A percentile compares a stretch with the other conserved stretches of the same genome.
Evolutionary conservation across 139 green algal species (phyloP).

Genomic region (Raphidocelis subcapitata): DNA sequence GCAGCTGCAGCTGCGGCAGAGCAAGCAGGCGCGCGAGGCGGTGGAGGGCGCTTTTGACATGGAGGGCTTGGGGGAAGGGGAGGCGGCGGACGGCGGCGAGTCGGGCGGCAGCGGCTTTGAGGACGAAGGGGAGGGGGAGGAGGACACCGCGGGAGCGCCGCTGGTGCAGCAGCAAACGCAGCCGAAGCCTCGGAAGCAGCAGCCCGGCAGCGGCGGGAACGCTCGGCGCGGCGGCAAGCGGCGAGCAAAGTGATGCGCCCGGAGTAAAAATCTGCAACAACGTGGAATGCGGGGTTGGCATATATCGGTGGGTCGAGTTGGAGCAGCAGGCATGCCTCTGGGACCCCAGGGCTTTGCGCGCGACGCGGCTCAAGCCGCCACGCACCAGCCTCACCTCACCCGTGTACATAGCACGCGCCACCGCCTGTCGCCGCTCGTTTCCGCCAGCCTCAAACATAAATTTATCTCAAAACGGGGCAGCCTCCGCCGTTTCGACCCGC

Average conservation of each 20-base stretch:
- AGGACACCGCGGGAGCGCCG: background rate
- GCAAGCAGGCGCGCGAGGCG: conserved; percentile 18
- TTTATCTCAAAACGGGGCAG: no score
- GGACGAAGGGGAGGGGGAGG: background rate
- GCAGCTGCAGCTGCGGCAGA: conserved; percentile 38
- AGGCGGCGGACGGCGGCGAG: background rate
- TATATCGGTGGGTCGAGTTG: no score
- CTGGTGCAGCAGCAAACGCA: background rate
- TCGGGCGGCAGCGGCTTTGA: background rate
- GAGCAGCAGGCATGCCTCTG: no score
- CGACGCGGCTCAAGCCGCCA: no score
- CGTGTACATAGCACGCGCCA: no score
- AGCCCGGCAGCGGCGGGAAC: background rate
- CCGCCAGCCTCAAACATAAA: no score
- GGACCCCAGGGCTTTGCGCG: no score
- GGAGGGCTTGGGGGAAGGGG: background rate
- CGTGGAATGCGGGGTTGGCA: no score
- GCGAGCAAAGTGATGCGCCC: background rate
- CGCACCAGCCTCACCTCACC: no score
- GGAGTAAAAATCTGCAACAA: no score
- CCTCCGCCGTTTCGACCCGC: no score
- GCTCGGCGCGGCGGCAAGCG: background rate
- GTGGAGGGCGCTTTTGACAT: conserved; percentile 33
- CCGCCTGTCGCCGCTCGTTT: no score
- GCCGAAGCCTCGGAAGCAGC: background rate